A percentile compares a stretch with the other conserved stretches of the same genome.
Conservation (phyloP, 768 basidiomycete species). For the Leucocoprinus leucothites region DNA sequence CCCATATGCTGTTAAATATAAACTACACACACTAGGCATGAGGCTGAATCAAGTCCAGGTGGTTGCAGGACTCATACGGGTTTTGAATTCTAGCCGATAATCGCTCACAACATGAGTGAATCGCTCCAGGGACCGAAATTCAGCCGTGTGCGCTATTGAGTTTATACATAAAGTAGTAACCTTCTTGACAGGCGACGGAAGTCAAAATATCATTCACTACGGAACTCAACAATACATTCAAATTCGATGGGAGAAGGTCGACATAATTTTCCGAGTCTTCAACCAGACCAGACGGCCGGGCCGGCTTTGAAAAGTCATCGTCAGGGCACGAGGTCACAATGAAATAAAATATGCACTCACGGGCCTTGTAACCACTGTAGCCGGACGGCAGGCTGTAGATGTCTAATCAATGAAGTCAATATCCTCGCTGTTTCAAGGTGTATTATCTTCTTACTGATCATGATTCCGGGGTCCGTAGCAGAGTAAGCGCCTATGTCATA, state of each 20-base stretch:
- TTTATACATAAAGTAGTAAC: too few species aligned
- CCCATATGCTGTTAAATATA: too few species aligned
- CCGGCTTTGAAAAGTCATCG: slow-evolving; percentile 20
- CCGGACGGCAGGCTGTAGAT: slow-evolving; percentile 27
- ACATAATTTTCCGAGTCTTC: background rate
- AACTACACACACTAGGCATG: too few species aligned
- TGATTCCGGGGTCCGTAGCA: slow-evolving; percentile 29
- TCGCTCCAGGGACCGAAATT: too few species aligned
- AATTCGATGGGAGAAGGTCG: background rate
- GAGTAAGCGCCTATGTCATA: slow-evolving; percentile 25
- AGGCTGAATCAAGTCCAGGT: too few species aligned
- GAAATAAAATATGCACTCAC: slow-evolving; percentile 19
- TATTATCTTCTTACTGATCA: slow-evolving; percentile 23
- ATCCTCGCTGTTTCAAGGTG: background rate
- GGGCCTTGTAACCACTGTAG: slow-evolving; percentile 29
- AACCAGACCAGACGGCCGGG: slow-evolving; percentile 23
- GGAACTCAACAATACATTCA: background rate
- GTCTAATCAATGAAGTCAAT: slow-evolving; percentile 14
- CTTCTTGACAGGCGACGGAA: background rate
- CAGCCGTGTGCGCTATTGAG: too few species aligned
- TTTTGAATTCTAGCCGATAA: too few species aligned
- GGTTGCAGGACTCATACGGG: too few species aligned
- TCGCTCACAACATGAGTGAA: too few species aligned
- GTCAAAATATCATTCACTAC: background rate
- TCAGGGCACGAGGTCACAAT: background rate